Percentiles rank a stretch among this genome's conserved stretches.
Evolutionary conservation across 176 grass and related monocot species (phyloP).

Genomic region (Neostapfia colusana): DNA sequence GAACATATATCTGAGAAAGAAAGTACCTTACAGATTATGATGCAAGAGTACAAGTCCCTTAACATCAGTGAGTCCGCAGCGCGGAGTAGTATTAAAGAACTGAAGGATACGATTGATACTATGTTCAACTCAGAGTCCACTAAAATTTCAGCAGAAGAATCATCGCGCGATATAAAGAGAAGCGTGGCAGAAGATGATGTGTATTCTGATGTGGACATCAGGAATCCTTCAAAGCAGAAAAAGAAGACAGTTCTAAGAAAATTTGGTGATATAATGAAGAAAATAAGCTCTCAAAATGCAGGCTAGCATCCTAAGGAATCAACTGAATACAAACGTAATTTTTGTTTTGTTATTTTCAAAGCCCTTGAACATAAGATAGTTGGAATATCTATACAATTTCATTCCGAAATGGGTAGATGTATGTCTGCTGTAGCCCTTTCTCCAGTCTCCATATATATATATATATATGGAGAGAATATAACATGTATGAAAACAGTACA

Average conservation of each 20-base stretch:
- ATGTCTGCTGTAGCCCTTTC: conserved; percentile 15
- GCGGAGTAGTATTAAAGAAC: conserved; percentile 61
- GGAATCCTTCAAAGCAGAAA: conserved; percentile 47
- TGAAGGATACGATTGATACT: conserved; percentile 72
- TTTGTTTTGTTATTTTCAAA: conserved; percentile 19
- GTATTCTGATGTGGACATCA: conserved; percentile 41
- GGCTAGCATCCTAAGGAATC: conserved; percentile 26
- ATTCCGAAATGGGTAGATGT: conserved; percentile 9
- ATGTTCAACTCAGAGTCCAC: conserved; percentile 52
- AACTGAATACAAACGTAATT: conserved; percentile 26
- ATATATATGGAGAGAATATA: conserved; percentile 28
- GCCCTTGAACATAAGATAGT: conserved; percentile 7
- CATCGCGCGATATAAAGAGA: conserved; percentile 40
- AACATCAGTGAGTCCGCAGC: conserved; percentile 79
- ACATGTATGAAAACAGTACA: conserved; percentile 1
- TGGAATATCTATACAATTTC: conserved; percentile 3
- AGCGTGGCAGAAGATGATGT: conserved; percentile 34
- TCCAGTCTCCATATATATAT: no score
- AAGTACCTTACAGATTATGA: conserved; percentile 53
- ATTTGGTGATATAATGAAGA: conserved; percentile 59
- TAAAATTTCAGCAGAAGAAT: conserved; percentile 44
- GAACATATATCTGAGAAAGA: conserved; percentile 73
- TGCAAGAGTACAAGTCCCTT: conserved; percentile 78
- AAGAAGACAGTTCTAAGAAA: conserved; percentile 62
- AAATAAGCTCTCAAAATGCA: conserved; percentile 44